Evolutionary conservation across 768 basidiomycete genomes (phyloP), one percentile per base, ranked within the genome.

Genomic region (Kwoniella heveanensis): DNA sequence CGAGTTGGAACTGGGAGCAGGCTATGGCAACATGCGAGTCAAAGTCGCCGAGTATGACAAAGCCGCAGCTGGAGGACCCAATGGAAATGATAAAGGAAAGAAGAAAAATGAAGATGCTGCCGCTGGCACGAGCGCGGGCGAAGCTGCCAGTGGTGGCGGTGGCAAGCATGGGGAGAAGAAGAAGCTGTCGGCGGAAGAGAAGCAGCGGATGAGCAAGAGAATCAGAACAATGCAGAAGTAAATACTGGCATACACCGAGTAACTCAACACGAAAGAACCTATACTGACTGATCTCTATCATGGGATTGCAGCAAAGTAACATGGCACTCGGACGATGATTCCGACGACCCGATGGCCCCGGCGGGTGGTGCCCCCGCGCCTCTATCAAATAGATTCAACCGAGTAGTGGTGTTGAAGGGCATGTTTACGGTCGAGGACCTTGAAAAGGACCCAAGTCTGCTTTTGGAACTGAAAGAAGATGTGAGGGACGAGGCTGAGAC

Each of bases 311-410:
- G 95, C 77, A 97, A 95, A 83, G 81, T 97, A 27, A 85, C 96
- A 73, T 98, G 95, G 95, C 89, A 91, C 62, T 92, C 91, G 30
- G 91, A 92, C 76, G 92, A 94, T 67, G 91, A 91, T 1, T 92
- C 92, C 68, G 92, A 92, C 5, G 76, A 77, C 54, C 68, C 73
- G 1, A 57, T 57, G 3, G 75, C 73, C 13, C 75, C 78, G 0
- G 32, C 44, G 9, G 70, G 60, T 1, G 74, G 71, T 15, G 72
- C 74, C 1, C 66, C 72, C 1, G 47, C 47, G 32, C 72, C 77
- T 84, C 86, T 75, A 85, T 85, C 72, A 84, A 83, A 77, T 36
- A 85, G 92, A 24, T 70, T 76, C 62, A 69, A 72, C 49, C 64
- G 79, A 30, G 89, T 97, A 2, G 94, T 96, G 9, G 92, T 99